Evolutionary conservation across 2,329 filamentous ascomycete genomes (phyloP).

Genomic region (Blumeriella jaapii): DNA sequence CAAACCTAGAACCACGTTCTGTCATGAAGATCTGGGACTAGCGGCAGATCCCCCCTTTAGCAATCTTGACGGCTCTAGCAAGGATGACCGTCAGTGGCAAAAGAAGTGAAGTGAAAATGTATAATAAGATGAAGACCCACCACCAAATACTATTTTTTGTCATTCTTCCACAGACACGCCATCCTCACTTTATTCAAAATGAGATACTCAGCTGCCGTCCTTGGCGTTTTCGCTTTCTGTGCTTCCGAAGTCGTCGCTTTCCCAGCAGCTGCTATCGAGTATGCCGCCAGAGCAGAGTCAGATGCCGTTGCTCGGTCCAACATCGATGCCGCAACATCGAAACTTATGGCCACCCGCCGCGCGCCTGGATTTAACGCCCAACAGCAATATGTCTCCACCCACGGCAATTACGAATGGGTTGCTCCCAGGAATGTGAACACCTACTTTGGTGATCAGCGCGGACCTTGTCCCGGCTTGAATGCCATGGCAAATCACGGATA

Average conservation of each 20-base stretch:
- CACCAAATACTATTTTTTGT: too few species aligned
- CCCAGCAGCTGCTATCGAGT: slow-evolving; percentile 13
- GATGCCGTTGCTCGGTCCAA: slow-evolving; percentile 4
- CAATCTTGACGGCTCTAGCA: too few species aligned
- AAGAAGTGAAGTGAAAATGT: too few species aligned
- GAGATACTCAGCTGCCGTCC: slow-evolving; percentile 9
- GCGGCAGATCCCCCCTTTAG: too few species aligned
- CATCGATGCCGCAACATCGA: slow-evolving; percentile 6
- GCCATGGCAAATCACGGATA: slow-evolving; percentile 32
- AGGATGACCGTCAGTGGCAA: too few species aligned
- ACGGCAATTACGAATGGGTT: slow-evolving; percentile 27
- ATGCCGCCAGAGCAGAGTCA: slow-evolving; percentile 11
- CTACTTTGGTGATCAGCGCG: slow-evolving; percentile 14
- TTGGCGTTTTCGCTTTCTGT: slow-evolving; percentile 8
- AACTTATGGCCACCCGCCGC: background rate
- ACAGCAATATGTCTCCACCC: slow-evolving; percentile 13
- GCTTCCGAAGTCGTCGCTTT: slow-evolving; percentile 12
- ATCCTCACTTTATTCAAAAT: slow-evolving; percentile 3
- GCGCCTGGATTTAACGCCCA: slow-evolving; percentile 6
- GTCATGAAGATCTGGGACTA: too few species aligned
- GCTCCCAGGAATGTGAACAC: slow-evolving; percentile 24
- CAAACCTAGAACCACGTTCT: too few species aligned
- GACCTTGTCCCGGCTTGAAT: slow-evolving; percentile 29
- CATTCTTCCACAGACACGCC: background rate
- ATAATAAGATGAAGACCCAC: too few species aligned